A percentile compares a stretch with the other conserved stretches of the same genome.
Evolutionary conservation across 306 rosid species (phyloP).

Genomic region (Gynostemma pentaphyllum): DNA sequence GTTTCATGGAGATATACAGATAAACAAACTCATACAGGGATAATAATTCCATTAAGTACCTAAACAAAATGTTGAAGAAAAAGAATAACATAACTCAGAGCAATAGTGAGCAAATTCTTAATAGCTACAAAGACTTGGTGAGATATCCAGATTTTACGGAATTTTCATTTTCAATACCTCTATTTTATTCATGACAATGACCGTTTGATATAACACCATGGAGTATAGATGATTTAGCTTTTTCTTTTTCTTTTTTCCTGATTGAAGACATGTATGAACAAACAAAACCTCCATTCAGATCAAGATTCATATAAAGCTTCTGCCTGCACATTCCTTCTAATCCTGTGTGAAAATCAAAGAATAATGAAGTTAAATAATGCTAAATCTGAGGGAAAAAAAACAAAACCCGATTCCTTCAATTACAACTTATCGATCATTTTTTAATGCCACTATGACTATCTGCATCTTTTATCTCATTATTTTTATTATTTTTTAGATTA

Average conservation of each 20-base stretch:
- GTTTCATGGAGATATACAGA: too few relatives aligned
- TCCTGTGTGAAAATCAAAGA: slow-evolving; percentile 46
- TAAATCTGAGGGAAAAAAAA: slow-evolving; percentile 4
- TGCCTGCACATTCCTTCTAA: slow-evolving; percentile 66
- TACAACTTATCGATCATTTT: neutral
- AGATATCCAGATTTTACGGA: neutral
- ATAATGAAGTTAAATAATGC: slow-evolving; percentile 7
- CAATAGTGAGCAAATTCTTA: neutral
- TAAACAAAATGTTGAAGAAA: too few relatives aligned
- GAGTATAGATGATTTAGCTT: neutral
- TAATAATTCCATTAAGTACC: too few relatives aligned
- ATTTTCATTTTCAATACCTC: neutral
- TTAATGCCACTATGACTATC: neutral
- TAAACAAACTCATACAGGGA: too few relatives aligned
- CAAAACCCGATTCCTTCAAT: neutral
- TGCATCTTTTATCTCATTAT: neutral
- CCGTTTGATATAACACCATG: neutral
- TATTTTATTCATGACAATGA: neutral
- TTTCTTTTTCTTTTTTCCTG: neutral
- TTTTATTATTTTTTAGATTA: neutral
- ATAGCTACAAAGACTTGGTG: neutral
- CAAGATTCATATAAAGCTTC: slow-evolving; percentile 58
- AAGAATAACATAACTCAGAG: neutral
- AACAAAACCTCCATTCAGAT: neutral
- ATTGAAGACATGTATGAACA: neutral